phyloP scores from a whole-genome alignment of 495 filamentous ascomycete species.

The Podospora comata region DNA sequence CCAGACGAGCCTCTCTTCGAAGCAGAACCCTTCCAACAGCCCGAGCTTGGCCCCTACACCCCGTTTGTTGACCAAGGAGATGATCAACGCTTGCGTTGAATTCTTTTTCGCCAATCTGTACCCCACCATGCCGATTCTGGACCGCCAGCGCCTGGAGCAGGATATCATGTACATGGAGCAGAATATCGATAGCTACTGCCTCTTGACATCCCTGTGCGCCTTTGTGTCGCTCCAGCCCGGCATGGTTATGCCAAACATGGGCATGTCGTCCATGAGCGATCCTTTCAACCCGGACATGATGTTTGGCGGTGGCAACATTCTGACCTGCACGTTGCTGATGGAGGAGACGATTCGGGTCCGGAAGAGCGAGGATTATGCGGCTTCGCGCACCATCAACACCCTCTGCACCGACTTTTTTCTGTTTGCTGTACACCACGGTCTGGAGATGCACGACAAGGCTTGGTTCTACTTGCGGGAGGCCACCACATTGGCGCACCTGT shows the following conservation, averaged over 20 bases:
- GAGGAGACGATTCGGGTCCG: constrained; percentile 73
- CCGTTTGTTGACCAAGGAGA: constrained; percentile 56
- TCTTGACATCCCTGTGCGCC: constrained; percentile 73
- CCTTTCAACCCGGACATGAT: constrained; percentile 52
- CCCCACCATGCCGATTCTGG: constrained; percentile 76
- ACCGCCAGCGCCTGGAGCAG: constrained; percentile 63
- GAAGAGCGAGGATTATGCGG: constrained; percentile 70
- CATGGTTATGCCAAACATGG: constrained; percentile 54
- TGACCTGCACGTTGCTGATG: constrained; percentile 61
- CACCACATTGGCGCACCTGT: constrained; percentile 58
- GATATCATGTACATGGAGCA: constrained; percentile 61
- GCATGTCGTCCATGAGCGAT: constrained; percentile 35
- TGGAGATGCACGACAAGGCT: constrained; percentile 68
- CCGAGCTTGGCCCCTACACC: constrained; percentile 50
- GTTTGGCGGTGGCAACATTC: constrained; percentile 52
- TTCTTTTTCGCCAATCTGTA: constrained; percentile 85
- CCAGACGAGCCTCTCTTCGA: constrained; percentile 55
- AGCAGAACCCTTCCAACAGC: constrained; percentile 43
- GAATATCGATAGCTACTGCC: constrained; percentile 72
- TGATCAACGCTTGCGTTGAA: constrained; percentile 69
- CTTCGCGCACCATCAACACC: constrained; percentile 62
- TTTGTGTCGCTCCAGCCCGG: constrained; percentile 84
- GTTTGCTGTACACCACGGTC: constrained; percentile 70
- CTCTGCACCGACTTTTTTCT: constrained; percentile 78
- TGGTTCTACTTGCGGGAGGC: constrained; percentile 73